phyloP scores from a whole-genome alignment of 768 basidiomycete species.

The Lactifluus rugatus region DNA sequence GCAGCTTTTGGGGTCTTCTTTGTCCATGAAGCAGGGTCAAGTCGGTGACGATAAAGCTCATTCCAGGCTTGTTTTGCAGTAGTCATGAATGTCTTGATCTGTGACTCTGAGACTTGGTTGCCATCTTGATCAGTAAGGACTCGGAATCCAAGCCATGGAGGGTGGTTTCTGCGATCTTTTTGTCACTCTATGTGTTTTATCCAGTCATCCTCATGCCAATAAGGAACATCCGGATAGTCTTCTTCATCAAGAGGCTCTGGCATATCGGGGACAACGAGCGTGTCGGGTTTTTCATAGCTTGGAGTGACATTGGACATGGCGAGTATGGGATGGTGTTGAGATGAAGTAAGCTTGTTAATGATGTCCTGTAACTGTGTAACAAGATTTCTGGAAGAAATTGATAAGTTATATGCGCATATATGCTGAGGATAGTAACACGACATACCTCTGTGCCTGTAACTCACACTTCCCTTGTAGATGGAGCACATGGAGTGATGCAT shows the following conservation, averaged over 20 bases:
- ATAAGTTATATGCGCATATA: not conserved
- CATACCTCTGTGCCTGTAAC: not conserved
- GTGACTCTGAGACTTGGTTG: not conserved
- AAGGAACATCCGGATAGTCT: not conserved
- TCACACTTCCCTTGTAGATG: not conserved
- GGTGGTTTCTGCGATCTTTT: not conserved
- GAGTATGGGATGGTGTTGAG: too few species aligned
- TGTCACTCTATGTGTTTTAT: not conserved
- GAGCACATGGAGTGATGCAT: not conserved
- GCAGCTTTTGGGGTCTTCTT: too few species aligned
- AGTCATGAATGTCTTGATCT: too few species aligned
- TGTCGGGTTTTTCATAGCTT: too few species aligned
- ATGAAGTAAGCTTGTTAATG: too few species aligned
- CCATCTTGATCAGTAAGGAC: not conserved
- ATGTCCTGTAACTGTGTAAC: not conserved
- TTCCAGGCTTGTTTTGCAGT: too few species aligned
- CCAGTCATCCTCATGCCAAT: not conserved
- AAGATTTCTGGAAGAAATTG: not conserved
- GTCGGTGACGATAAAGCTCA: too few species aligned
- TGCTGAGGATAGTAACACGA: not conserved
- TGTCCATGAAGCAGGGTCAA: too few species aligned
- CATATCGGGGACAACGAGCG: not conserved
- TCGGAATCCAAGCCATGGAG: not conserved
- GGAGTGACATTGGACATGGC: too few species aligned
- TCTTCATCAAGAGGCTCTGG: not conserved